phyloP scores from a whole-genome alignment of 1,284 basidiomycete genomes.

The Puccinia polysora region DNA sequence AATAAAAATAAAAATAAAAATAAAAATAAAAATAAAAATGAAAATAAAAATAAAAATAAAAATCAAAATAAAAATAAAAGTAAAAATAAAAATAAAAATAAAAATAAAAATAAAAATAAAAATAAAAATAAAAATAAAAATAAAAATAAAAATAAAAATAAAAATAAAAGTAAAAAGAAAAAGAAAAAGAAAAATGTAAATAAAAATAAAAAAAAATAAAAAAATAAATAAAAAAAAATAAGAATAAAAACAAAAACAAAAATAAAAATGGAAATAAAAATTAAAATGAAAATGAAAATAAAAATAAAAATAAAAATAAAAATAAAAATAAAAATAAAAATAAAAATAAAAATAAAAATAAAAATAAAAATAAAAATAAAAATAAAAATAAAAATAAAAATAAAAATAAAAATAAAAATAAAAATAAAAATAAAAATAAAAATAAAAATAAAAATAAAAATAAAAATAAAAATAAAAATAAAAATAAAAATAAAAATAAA shows the following conservation, averaged over 20 bases:
- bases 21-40: no score
- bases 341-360: neutral
- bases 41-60: no score
- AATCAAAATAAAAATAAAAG: no score
- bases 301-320: no score
- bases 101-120: neutral
- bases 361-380: neutral
- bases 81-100: no score
- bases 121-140: neutral
- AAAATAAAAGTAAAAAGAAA: no score
- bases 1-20: neutral
- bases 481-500: neutral
- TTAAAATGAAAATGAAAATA: no score
- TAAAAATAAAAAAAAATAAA: no score
- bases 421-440: neutral
- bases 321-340: neutral
- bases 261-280: no score
- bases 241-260: no score
- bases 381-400: neutral
- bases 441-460: neutral
- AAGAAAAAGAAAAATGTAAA: no score
- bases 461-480: neutral
- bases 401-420: slow-evolving; percentile 7
- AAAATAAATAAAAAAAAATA: no score
- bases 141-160: neutral